Percentiles rank a stretch among this genome's conserved stretches.
phyloP scores from a whole-genome alignment of 2,329 filamentous ascomycete genomes.

The Cladophialophora psammophila region DNA sequence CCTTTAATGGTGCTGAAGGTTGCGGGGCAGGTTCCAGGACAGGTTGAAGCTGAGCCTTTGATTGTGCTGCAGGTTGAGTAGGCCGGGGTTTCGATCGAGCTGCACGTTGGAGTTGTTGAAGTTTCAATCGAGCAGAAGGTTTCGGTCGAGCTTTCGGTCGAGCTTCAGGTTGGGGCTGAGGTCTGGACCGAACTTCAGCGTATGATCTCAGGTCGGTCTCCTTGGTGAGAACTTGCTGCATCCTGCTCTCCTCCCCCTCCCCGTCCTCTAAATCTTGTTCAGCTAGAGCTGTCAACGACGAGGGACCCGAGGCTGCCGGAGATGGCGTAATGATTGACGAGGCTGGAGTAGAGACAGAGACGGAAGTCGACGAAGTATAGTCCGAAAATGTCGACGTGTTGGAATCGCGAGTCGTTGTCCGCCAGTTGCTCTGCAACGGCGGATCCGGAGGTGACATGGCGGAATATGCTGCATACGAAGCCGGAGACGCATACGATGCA shows the following conservation, averaged over 20 bases:
- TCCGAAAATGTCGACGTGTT: constrained; percentile 36
- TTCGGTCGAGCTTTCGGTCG: background rate
- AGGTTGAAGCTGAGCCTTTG: background rate
- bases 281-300: constrained; percentile 8
- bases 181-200: background rate
- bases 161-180: background rate
- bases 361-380: constrained; percentile 28
- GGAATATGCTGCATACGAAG: constrained; percentile 46
- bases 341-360: constrained; percentile 30
- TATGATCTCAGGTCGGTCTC: background rate
- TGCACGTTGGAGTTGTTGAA: background rate
- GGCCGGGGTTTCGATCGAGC: background rate
- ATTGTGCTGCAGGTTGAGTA: background rate
- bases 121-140: background rate
- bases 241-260: background rate
- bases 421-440: constrained; percentile 43
- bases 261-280: constrained; percentile 17
- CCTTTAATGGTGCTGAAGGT: background rate
- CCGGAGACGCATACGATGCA: constrained; percentile 45
- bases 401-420: constrained; percentile 32
- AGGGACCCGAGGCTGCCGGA: constrained; percentile 25
- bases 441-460: constrained; percentile 49
- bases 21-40: background rate
- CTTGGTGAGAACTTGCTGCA: background rate
- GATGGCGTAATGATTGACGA: constrained; percentile 33